Percentiles rank a stretch among this genome's conserved stretches.
These are phyloP conservation scores for Miamiensis avidus DNA, from an alignment of 169 alveolate species.

Conservation along the genomic window DNA sequence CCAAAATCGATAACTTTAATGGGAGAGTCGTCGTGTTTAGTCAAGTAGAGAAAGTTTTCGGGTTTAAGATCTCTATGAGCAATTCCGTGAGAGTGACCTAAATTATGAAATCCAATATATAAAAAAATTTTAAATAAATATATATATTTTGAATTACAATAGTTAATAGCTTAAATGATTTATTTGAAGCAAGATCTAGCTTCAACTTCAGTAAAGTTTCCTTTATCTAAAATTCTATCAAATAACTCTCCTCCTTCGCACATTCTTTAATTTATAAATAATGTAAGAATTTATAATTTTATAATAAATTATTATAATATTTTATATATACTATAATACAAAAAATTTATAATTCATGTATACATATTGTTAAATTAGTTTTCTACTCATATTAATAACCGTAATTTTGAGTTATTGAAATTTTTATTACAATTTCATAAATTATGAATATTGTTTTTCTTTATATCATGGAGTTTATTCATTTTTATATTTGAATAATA, in stretches of 20 bases:
- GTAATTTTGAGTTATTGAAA: too few relatives aligned
- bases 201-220: constrained; percentile 66
- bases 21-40: constrained; percentile 57
- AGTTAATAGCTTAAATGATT: constrained; percentile 57
- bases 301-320: not conserved
- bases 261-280: constrained; percentile 24
- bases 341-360: not conserved
- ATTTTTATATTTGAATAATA: too few relatives aligned
- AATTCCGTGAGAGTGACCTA: constrained; percentile 49
- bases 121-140: too few relatives aligned
- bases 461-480: too few relatives aligned
- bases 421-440: too few relatives aligned
- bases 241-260: constrained; percentile 84
- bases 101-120: too few relatives aligned
- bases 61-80: constrained; percentile 82
- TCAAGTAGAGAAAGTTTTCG: constrained; percentile 72
- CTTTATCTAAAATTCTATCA: constrained; percentile 61
- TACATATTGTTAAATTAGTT: not conserved
- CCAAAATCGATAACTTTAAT: constrained; percentile 80
- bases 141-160: constrained; percentile 14
- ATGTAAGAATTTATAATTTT: not conserved
- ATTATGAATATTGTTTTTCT: too few relatives aligned
- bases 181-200: constrained; percentile 64
- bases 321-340: too few relatives aligned
- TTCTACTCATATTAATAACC: too few relatives aligned